Conservation (phyloP, 164 flowering plant species). For the Magnolia kwangsiensis region DNA sequence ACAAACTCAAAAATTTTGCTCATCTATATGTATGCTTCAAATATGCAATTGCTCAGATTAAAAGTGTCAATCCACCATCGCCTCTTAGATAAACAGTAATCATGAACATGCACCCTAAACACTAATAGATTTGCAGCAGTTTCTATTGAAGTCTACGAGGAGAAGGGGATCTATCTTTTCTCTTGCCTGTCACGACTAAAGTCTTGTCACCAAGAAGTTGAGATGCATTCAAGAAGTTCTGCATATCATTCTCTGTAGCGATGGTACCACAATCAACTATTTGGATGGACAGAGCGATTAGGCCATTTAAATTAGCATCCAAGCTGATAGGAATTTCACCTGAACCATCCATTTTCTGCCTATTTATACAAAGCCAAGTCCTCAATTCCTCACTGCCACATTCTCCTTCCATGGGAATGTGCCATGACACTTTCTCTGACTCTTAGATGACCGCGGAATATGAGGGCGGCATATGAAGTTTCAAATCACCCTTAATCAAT, state of each 20-base stretch:
- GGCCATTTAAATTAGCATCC: not conserved
- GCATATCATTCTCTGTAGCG: not conserved
- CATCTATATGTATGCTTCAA: too few relatives aligned
- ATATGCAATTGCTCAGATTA: too few relatives aligned
- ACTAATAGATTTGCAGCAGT: not conserved
- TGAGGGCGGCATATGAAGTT: conserved; percentile 72
- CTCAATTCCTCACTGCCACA: conserved; percentile 32
- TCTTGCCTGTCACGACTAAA: conserved; percentile 26
- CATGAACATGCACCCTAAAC: not conserved
- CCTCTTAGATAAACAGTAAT: too few relatives aligned
- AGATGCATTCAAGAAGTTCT: conserved; percentile 4
- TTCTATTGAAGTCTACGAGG: conserved; percentile 1
- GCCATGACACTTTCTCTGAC: conserved; percentile 79
- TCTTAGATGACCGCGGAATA: conserved; percentile 75
- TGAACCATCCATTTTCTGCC: conserved; percentile 21
- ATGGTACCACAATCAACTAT: not conserved
- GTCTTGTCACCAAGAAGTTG: not conserved
- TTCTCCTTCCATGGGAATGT: conserved; percentile 52
- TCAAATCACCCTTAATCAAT: conserved; percentile 42
- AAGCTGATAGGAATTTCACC: conserved; percentile 6
- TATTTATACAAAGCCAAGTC: conserved; percentile 66
- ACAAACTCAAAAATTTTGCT: too few relatives aligned
- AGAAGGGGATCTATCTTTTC: conserved; percentile 35
- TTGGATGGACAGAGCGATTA: not conserved
- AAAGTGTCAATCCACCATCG: too few relatives aligned